Base-by-base conservation (phyloP, 2,329 filamentous ascomycete genomes). In the Penicillium polonicum region DNA sequence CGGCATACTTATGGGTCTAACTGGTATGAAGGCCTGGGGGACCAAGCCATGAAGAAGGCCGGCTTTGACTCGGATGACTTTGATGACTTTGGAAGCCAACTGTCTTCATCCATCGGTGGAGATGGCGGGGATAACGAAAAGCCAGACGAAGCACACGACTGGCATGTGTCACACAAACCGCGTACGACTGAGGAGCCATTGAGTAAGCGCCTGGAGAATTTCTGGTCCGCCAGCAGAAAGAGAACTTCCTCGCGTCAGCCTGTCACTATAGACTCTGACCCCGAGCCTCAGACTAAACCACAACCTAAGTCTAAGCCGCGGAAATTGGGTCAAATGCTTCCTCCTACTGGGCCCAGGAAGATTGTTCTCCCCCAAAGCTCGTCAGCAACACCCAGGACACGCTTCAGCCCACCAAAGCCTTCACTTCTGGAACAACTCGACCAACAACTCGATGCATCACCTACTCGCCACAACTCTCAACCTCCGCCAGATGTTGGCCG, bases 351-450 rank as follows among this genome's bases (percentile, higher is more conserved):
- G 27, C 46, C 64, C 44, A 69, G 70, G 54, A 73, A 71, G 61
- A 67, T 74, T 33, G 66, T 66, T 21, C 68, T 75, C 13, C 68
- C 72, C 19, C 73, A 67, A 36, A 74, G 63, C 52, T 68, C 70
- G 58, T 72, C 69, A 6, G 65, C 66, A 35, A 76, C 73, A 1
- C 73, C 74, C 9, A 69, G 72, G 52, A 75, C 71, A 33, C 69
- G 74, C 36, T 76, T 76, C 52, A 76, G 74, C 48, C 74, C 73
- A 5, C 73, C 73, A 8, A 75, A 74, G 48, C 73, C 72, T n/a
- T 74, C 73, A 33, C 70, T 74, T 12, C 67, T 75, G 19, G 74
- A 76, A 41, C 69, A 73, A 43, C 62, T 75, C 17, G 73, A 76
- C 42, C 61, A 76, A 49, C 68, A 72, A 48, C 62, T 74, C 15